Evolutionary conservation across 768 basidiomycete species (phyloP).

Genomic region (Hericium rajendrae): DNA sequence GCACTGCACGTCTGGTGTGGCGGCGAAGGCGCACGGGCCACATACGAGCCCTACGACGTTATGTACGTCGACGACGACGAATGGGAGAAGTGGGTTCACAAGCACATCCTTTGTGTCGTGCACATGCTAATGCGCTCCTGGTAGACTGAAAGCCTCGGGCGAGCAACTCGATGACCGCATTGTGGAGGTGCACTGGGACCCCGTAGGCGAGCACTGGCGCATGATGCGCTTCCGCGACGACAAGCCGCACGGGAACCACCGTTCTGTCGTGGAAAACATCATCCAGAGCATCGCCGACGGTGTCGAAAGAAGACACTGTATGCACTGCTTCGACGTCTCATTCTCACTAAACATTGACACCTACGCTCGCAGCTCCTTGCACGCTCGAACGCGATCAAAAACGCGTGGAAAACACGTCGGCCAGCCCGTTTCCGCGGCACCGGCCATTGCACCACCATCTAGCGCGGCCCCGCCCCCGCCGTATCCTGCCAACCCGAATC

Average conservation of each 20-base stretch:
- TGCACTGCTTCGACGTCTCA: conserved; percentile 18
- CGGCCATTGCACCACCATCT: conserved; percentile 17
- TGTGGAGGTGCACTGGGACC: conserved; percentile 91
- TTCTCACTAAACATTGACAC: background rate
- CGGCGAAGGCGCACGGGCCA: conserved; percentile 39
- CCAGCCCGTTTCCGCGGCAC: conserved; percentile 9
- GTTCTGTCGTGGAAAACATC: conserved; percentile 76
- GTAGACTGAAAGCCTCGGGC: conserved; percentile 72
- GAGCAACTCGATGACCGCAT: conserved; percentile 92
- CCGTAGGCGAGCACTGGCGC: conserved; percentile 56
- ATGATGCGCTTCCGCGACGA: conserved; percentile 94
- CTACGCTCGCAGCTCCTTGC: conserved; percentile 46
- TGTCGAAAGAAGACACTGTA: conserved; percentile 81
- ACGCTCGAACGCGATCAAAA: conserved; percentile 52
- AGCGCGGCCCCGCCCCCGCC: conserved; percentile 12
- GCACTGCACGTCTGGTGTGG: conserved; percentile 79
- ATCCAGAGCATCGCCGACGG: conserved; percentile 89
- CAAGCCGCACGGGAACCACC: conserved; percentile 88
- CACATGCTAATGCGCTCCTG: background rate
- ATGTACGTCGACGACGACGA: conserved; percentile 82
- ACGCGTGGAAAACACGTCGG: conserved; percentile 63
- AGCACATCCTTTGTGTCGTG: background rate
- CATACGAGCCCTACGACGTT: conserved; percentile 77
- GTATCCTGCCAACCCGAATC: conserved; percentile 13
- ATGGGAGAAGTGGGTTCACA: conserved; percentile 72